Base-by-base conservation (phyloP, 108 stramenopile species). In the Phaeodactylum tricornutum region DNA sequence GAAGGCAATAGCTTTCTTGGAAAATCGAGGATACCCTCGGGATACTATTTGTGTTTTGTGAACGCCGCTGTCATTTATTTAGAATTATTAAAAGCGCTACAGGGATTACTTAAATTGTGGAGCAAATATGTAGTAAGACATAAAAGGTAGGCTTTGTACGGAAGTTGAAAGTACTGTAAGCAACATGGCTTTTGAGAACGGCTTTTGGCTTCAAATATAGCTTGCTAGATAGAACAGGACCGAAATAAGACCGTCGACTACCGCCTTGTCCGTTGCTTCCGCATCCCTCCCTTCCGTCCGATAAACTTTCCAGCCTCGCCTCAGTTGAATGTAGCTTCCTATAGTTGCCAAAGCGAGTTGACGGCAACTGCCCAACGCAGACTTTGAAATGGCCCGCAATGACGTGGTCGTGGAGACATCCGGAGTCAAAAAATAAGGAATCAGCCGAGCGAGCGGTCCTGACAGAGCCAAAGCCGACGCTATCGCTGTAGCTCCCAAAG, bases 21-120 rank as follows among this genome's bases (percentile, higher is more conserved):
- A 61, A 54, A 66, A 62, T 17, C 61, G 62, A 53, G 81, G 81
- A 24, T 83, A 83, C 61, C 81, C 81, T 14, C 61, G 65, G 50
- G 72, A 83, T 56, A 71, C 69, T 39, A 75, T 83, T n/a, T 83
- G 81, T 53, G 55, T 79, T 2, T 51, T 77, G 49, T 59, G 22
- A 17, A 11, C 14, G 33, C 11, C 33, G 33, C 14, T 34, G n/a
- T n/a, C n/a, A n/a, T n/a, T n/a, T n/a, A n/a, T n/a, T n/a, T n/a
- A n/a, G n/a, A n/a, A n/a, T n/a, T n/a, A n/a, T n/a, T n/a, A n/a
- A n/a, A n/a, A n/a, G n/a, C n/a, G n/a, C n/a, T n/a, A n/a, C n/a
- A n/a, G n/a, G n/a, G n/a, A n/a, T n/a, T n/a, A n/a, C n/a, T n/a
- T n/a, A n/a, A n/a, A n/a, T n/a, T n/a, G n/a, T n/a, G n/a, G n/a